Evolutionary conservation across 768 basidiomycete species (phyloP).

Genomic region (Agaricus blazei): DNA sequence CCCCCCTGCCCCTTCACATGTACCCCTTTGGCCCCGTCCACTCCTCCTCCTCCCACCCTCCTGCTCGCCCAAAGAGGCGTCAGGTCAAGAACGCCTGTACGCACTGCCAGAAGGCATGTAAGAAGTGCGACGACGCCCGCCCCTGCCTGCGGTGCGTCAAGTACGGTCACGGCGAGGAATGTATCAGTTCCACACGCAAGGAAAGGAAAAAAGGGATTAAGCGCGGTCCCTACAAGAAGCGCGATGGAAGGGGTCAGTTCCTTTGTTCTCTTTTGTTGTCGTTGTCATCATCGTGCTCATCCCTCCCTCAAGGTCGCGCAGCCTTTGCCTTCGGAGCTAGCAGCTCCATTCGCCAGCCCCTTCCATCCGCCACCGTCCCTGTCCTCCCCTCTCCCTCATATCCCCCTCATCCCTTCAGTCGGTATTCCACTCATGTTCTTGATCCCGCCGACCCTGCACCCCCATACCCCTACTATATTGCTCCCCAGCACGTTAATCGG

Average conservation of each 20-base stretch:
- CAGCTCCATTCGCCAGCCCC: conserved; percentile 33
- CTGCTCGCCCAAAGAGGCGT: conserved; percentile 68
- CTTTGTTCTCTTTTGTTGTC: conserved; percentile 5
- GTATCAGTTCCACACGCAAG: conserved; percentile 87
- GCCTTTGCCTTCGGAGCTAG: conserved; percentile 45
- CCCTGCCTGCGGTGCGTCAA: conserved; percentile 92
- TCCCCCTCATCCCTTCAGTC: conserved; percentile 49
- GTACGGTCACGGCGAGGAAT: conserved; percentile 83
- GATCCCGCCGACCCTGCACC: conserved; percentile 50
- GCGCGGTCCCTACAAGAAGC: conserved; percentile 91
- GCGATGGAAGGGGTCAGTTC: conserved; percentile 80
- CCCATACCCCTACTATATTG: conserved; percentile 44
- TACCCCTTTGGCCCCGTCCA: conserved; percentile 51
- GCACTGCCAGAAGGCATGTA: conserved; percentile 87
- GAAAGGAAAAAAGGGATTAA: conserved; percentile 88
- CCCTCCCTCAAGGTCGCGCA: conserved; percentile 41
- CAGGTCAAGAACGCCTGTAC: conserved; percentile 93
- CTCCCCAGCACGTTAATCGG: conserved; percentile 25
- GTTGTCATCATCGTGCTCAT: conserved; percentile 9
- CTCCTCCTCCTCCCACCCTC: conserved; percentile 37
- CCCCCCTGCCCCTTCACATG: conserved; percentile 58
- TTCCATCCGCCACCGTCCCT: conserved; percentile 28
- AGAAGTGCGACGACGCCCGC: conserved; percentile 88
- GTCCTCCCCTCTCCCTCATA: conserved; percentile 41
- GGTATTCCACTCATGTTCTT: conserved; percentile 45